phyloP scores from a whole-genome alignment of 495 filamentous ascomycete genomes.

The Halenospora varia region DNA sequence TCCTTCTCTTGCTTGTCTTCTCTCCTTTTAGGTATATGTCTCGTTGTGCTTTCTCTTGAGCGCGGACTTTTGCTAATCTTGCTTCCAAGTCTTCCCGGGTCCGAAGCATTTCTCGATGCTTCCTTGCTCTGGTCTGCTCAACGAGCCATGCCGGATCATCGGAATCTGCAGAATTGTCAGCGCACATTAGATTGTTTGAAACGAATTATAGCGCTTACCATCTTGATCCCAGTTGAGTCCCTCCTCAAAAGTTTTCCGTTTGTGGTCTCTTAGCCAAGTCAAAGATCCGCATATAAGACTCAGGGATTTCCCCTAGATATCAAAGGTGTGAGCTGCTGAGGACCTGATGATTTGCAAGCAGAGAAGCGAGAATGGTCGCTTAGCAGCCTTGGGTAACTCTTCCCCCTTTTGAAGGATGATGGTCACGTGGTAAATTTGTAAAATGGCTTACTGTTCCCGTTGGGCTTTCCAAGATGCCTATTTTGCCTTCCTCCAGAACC shows the following conservation, averaged over 20 bases:
- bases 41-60: conserved; percentile 62
- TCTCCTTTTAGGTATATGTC: conserved; percentile 38
- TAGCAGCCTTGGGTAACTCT: background rate
- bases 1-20: conserved; percentile 37
- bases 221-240: conserved; percentile 32
- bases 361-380: background rate
- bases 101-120: conserved; percentile 58
- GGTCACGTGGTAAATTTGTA: conserved; percentile 19
- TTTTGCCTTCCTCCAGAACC: conserved; percentile 74
- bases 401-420: background rate
- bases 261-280: conserved; percentile 89
- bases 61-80: conserved; percentile 61
- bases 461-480: conserved; percentile 92
- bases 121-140: conserved; percentile 66
- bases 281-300: conserved; percentile 90
- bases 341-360: background rate
- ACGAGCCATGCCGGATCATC: conserved; percentile 89
- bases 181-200: background rate
- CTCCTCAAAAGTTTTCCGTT: conserved; percentile 64
- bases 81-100: conserved; percentile 68
- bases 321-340: background rate
- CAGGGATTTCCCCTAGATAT: conserved; percentile 81
- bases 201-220: conserved; percentile 26
- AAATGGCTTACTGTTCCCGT: conserved; percentile 61
- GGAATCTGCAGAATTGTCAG: conserved; percentile 41